phyloP scores from a whole-genome alignment of 345 rosid genomes.

The Syzygium jambos region DNA sequence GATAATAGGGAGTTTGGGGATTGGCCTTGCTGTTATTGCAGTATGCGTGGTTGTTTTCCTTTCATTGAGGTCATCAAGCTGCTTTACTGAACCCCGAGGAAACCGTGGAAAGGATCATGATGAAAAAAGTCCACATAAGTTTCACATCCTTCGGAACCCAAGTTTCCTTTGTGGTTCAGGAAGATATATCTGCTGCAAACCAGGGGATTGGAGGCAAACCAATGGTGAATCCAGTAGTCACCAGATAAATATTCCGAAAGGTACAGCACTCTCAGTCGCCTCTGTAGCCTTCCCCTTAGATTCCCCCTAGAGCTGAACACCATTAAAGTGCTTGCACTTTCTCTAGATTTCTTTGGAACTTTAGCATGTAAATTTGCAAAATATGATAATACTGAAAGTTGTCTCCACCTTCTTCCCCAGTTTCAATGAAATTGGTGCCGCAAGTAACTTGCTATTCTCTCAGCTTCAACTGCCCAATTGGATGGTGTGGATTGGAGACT shows the following conservation, averaged over 20 bases:
- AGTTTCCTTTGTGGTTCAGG: slow-evolving; percentile 88
- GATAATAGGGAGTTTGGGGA: slow-evolving; percentile 77
- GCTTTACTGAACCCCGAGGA: slow-evolving; percentile 24
- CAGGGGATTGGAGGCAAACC: slow-evolving; percentile 57
- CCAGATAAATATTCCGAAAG: slow-evolving; percentile 61
- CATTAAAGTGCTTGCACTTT: background rate
- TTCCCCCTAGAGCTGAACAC: background rate
- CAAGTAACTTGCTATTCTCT: background rate
- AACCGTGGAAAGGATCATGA: slow-evolving; percentile 26
- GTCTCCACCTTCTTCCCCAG: background rate
- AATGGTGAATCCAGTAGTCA: slow-evolving; percentile 54
- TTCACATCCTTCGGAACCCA: slow-evolving; percentile 79
- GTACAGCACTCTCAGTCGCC: slow-evolving; percentile 10
- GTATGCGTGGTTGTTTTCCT: slow-evolving; percentile 41
- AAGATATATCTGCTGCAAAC: slow-evolving; percentile 61
- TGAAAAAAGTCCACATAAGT: slow-evolving; percentile 47
- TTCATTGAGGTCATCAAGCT: slow-evolving; percentile 56
- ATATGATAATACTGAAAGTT: background rate
- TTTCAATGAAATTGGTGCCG: background rate
- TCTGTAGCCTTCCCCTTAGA: background rate
- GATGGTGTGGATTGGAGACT: background rate
- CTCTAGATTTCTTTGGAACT: background rate
- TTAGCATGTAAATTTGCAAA: background rate
- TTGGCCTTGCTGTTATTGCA: slow-evolving; percentile 51
- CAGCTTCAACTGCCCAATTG: background rate